A percentile compares a stretch with the other conserved stretches of the same genome.
Evolutionary conservation across 176 grass and related monocot species (phyloP).

Genomic region (Bromus sterilis): DNA sequence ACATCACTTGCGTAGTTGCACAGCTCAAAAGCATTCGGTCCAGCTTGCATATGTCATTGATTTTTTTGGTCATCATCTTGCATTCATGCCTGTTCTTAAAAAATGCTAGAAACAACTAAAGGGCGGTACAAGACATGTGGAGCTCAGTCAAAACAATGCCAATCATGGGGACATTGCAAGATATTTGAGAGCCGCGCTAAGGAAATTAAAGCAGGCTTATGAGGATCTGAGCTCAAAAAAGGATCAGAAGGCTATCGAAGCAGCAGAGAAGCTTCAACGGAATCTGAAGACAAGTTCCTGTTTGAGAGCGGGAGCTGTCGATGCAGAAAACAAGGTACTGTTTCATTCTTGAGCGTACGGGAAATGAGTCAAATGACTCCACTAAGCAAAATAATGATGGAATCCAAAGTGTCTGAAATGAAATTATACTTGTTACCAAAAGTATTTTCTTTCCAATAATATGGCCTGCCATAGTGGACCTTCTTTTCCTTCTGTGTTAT

Average conservation of each 20-base stretch:
- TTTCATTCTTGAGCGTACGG: not conserved
- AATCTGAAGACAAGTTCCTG: conserved; percentile 17
- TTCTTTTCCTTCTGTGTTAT: not conserved
- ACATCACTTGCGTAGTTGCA: not conserved
- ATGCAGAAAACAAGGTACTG: conserved; percentile 13
- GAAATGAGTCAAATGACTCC: not conserved
- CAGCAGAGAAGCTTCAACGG: conserved; percentile 25
- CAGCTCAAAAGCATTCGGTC: not conserved
- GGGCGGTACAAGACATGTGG: not conserved
- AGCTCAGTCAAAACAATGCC: not conserved
- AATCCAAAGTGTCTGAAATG: not conserved
- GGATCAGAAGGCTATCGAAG: conserved; percentile 41
- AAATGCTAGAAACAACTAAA: conserved; percentile 29
- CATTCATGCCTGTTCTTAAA: not conserved
- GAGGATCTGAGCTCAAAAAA: conserved; percentile 34
- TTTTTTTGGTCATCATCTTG: not conserved
- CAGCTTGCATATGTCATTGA: not conserved
- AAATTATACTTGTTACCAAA: not conserved
- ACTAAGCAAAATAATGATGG: not conserved
- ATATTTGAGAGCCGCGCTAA: conserved; percentile 20
- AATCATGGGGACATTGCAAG: not conserved
- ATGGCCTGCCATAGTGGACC: not conserved
- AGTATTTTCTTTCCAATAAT: conserved; percentile 13
- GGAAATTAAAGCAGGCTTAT: conserved; percentile 37
- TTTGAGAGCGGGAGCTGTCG: not conserved